phyloP scores from a whole-genome alignment of 495 filamentous ascomycete genomes.

The Aspergillus haitiensis region DNA sequence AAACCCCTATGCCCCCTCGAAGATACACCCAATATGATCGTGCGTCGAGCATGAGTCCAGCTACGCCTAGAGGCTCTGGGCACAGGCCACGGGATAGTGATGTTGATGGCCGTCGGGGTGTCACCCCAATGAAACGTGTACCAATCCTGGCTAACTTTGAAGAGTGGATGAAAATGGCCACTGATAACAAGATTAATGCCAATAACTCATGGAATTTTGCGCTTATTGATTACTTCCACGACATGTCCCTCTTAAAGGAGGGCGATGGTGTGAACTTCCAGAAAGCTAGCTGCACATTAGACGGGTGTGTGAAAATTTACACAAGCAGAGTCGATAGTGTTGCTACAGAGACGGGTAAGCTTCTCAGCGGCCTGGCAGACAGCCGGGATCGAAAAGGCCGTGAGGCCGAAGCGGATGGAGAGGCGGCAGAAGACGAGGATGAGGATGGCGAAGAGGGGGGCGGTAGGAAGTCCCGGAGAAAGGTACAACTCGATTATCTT shows the following conservation, averaged over 20 bases:
- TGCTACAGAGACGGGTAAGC: constrained; percentile 92
- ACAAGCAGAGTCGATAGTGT: constrained; percentile 98
- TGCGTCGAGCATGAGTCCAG: constrained; percentile 63
- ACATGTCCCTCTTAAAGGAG: constrained; percentile 96
- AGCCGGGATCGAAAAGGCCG: constrained; percentile 77
- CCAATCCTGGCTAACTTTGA: constrained; percentile 97
- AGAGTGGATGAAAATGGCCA: constrained; percentile 99
- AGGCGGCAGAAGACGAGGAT: constrained; percentile 66
- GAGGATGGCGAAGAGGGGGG: constrained; percentile 81
- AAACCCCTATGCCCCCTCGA: constrained; percentile 69
- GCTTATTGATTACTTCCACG: constrained; percentile 98
- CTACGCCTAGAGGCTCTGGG: constrained; percentile 58
- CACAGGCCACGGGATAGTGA: constrained; percentile 56
- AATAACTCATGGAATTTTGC: constrained; percentile 99
- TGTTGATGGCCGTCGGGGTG: constrained; percentile 64
- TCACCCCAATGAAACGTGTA: constrained; percentile 95
- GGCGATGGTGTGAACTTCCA: constrained; percentile 98
- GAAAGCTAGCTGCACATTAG: constrained; percentile 94
- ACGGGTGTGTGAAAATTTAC: constrained; percentile 99
- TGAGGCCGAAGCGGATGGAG: constrained; percentile 61
- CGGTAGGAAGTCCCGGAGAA: constrained; percentile 72
- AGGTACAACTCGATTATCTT: constrained; percentile 44
- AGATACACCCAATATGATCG: constrained; percentile 65
- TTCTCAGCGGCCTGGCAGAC: constrained; percentile 92
- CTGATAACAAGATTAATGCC: constrained; percentile 99